These are phyloP conservation scores for Dendrocalamus latiflorus DNA, from an alignment of 202 grass and related monocot genomes.

Conservation along the genomic window DNA sequence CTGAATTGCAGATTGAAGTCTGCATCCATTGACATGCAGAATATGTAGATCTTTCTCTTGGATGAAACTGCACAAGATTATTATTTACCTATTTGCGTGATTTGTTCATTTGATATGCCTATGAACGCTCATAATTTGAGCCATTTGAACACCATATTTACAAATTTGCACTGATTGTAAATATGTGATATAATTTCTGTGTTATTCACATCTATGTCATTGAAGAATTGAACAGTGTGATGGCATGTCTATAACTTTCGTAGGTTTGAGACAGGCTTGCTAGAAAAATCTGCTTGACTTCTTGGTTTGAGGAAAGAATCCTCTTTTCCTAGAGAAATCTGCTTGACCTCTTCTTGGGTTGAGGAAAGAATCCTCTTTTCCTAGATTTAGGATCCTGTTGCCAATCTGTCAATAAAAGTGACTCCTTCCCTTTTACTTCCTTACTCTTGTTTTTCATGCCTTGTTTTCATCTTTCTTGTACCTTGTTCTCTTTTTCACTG, in stretches of 20 bases:
- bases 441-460: slow-evolving; percentile 17
- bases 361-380: slow-evolving; percentile 3
- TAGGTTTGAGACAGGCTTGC: neutral
- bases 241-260: neutral
- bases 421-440: neutral
- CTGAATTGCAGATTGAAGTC: slow-evolving; percentile 24
- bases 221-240: neutral
- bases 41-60: neutral
- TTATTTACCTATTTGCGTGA: neutral
- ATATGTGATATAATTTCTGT: neutral
- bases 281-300: no score
- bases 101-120: neutral
- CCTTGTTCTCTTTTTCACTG: slow-evolving; percentile 17
- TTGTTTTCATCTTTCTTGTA: slow-evolving; percentile 22
- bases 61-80: neutral
- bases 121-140: neutral
- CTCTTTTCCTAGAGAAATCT: no score
- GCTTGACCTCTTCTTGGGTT: neutral
- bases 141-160: neutral
- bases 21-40: slow-evolving; percentile 15
- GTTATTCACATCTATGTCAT: neutral
- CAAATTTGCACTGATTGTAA: neutral
- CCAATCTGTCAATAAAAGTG: slow-evolving; percentile 11
- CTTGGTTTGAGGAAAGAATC: no score
- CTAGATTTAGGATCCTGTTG: slow-evolving; percentile 1